phyloP scores from a whole-genome alignment of 2,329 filamentous ascomycete species.

The Colletotrichum gloeosporioides region DNA sequence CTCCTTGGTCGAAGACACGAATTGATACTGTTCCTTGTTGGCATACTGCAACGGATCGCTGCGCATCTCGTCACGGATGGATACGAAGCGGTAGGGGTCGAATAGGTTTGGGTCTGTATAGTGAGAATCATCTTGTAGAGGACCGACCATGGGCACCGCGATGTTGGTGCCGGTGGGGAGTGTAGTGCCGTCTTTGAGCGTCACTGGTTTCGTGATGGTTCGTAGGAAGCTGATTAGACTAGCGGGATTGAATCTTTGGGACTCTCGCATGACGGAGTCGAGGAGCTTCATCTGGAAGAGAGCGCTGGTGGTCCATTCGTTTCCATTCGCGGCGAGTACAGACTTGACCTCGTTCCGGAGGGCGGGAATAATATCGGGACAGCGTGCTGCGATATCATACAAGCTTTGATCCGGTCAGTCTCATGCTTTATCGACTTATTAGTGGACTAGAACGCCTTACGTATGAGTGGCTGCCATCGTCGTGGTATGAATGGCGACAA shows the following conservation, averaged over 20 bases:
- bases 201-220: constrained; percentile 53
- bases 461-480: neutral
- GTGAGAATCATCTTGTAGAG: constrained; percentile 37
- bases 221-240: constrained; percentile 47
- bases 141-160: constrained; percentile 42
- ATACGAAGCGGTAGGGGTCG: neutral
- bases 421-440: neutral
- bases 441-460: neutral
- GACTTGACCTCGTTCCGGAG: neutral
- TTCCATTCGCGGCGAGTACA: constrained; percentile 6
- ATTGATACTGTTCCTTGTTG: constrained; percentile 30
- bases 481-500: constrained; percentile 59
- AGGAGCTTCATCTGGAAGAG: constrained; percentile 54
- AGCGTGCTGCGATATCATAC: neutral
- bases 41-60: neutral
- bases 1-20: constrained; percentile 41
- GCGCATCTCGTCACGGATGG: neutral
- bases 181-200: constrained; percentile 57
- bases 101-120: constrained; percentile 36
- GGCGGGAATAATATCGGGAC: neutral
- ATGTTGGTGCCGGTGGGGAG: constrained; percentile 49
- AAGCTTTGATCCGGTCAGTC: neutral
- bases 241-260: constrained; percentile 35
- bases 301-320: constrained; percentile 47
- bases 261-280: constrained; percentile 44